These are phyloP conservation scores for Apiotrichum mycotoxinovorans DNA, from an alignment of 1,284 basidiomycete genomes.

Conservation along the genomic window DNA sequence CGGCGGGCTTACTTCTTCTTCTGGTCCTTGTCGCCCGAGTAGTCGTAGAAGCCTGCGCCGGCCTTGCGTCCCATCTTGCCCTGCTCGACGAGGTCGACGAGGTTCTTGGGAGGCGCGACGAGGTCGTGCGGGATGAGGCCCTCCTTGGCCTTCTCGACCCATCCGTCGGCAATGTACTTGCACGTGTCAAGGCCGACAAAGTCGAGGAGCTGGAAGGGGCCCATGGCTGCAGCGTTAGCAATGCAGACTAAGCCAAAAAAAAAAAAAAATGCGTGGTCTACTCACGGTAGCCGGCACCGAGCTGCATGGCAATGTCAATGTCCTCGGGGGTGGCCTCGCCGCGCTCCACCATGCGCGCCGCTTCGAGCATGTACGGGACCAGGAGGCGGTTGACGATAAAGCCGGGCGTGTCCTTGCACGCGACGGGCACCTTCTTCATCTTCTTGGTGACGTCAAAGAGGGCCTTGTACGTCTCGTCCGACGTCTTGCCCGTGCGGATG, in stretches of 20 bases:
- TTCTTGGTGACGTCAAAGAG: slow-evolving; percentile 53
- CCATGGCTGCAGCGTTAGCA: slow-evolving; percentile 10
- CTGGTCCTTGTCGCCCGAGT: slow-evolving; percentile 10
- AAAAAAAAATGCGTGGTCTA: too few species aligned
- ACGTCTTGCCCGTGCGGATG: slow-evolving; percentile 54
- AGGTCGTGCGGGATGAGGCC: slow-evolving; percentile 51
- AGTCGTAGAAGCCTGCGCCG: slow-evolving; percentile 50
- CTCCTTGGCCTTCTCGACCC: slow-evolving; percentile 53
- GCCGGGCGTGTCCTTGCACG: slow-evolving; percentile 57
- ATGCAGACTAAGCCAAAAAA: too few species aligned
- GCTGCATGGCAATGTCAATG: slow-evolving; percentile 60
- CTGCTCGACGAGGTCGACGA: slow-evolving; percentile 55
- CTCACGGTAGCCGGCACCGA: slow-evolving; percentile 56
- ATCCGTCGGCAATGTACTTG: slow-evolving; percentile 56
- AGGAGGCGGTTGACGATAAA: slow-evolving; percentile 58
- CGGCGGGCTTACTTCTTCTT: slow-evolving; percentile 4
- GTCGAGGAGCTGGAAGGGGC: slow-evolving; percentile 58
- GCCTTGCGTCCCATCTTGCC: slow-evolving; percentile 57
- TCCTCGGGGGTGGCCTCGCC: slow-evolving; percentile 58
- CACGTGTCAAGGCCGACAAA: slow-evolving; percentile 55
- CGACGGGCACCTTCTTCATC: slow-evolving; percentile 57
- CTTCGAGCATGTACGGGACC: slow-evolving; percentile 58
- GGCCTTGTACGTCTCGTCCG: slow-evolving; percentile 52
- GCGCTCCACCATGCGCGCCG: slow-evolving; percentile 58
- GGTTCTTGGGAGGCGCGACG: slow-evolving; percentile 51